Conservation (phyloP, 1,284 basidiomycete species). For the Agroathelia rolfsii region DNA sequence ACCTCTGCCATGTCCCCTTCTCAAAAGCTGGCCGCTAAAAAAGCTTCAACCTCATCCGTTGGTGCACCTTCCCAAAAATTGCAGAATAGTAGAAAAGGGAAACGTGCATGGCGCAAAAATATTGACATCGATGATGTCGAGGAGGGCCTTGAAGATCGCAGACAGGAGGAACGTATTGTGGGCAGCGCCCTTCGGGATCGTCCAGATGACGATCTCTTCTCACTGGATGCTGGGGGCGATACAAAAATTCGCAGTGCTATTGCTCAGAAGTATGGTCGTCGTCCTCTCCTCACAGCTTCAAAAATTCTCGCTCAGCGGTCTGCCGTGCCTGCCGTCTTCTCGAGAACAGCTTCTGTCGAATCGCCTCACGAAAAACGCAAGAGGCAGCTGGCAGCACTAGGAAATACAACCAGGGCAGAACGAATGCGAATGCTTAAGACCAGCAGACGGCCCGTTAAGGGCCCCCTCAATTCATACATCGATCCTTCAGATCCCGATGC, state of each 20-base stretch:
- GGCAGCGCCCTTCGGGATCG: constrained; percentile 66
- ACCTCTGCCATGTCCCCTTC: too few relatives aligned
- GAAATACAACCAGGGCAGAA: constrained; percentile 57
- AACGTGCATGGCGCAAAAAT: constrained; percentile 90
- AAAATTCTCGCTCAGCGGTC: constrained; percentile 81
- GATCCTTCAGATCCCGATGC: constrained; percentile 54
- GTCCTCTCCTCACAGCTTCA: constrained; percentile 71
- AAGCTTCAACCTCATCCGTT: constrained; percentile 12
- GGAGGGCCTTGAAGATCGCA: constrained; percentile 58
- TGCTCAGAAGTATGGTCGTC: too few relatives aligned
- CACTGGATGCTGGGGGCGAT: constrained; percentile 75
- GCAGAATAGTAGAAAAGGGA: constrained; percentile 80
- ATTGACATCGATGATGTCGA: constrained; percentile 75
- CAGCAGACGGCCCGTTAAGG: constrained; percentile 56
- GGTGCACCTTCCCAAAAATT: constrained; percentile 62
- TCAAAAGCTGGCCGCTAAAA: too few relatives aligned
- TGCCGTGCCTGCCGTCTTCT: constrained; percentile 74
- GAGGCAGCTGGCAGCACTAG: too few relatives aligned
- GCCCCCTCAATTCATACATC: constrained; percentile 60
- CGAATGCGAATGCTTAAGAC: constrained; percentile 70
- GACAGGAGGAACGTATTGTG: constrained; percentile 68
- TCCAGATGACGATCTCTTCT: constrained; percentile 66
- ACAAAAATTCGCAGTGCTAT: too few relatives aligned
- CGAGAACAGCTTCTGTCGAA: too few relatives aligned
- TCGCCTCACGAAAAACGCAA: too few relatives aligned